Conservation (phyloP, 257 asterid genomes). For the Echium plantagineum region DNA sequence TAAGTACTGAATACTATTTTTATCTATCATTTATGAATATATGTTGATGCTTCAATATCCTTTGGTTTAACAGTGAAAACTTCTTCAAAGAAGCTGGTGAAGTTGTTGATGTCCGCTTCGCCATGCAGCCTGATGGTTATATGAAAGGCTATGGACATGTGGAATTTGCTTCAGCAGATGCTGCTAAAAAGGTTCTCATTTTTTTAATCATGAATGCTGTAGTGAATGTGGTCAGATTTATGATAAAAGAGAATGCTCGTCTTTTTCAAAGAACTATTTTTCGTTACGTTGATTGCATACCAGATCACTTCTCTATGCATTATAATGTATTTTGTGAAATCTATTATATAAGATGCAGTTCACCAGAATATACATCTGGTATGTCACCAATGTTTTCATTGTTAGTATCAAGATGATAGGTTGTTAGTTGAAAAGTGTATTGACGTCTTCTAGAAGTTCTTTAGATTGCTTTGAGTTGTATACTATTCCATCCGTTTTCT, state of each 20-base stretch:
- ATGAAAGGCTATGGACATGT: slow-evolving; percentile 83
- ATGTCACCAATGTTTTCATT: too few relatives aligned
- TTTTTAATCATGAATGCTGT: not conserved
- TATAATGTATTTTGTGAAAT: too few relatives aligned
- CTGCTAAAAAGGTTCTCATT: slow-evolving; percentile 52
- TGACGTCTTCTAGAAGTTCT: too few relatives aligned
- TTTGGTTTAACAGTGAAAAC: slow-evolving; percentile 33
- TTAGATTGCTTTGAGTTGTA: too few relatives aligned
- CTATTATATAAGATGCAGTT: too few relatives aligned
- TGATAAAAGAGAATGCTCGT: not conserved
- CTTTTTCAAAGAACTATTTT: too few relatives aligned
- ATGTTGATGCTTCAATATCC: not conserved
- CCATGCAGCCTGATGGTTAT: slow-evolving; percentile 34
- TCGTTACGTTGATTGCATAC: too few relatives aligned
- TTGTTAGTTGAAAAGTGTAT: too few relatives aligned
- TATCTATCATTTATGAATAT: not conserved
- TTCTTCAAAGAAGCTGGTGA: slow-evolving; percentile 75
- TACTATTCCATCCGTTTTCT: too few relatives aligned
- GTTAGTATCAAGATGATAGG: too few relatives aligned
- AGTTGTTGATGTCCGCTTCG: slow-evolving; percentile 54
- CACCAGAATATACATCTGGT: too few relatives aligned
- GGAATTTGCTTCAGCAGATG: slow-evolving; percentile 65
- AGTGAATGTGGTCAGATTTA: not conserved
- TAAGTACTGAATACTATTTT: slow-evolving; percentile 22
- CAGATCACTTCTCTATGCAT: slow-evolving; percentile 23